Percentiles rank a stretch among this genome's conserved stretches.
Conservation (phyloP, 345 rosid genomes). For the Eucalyptus tenuipes region DNA sequence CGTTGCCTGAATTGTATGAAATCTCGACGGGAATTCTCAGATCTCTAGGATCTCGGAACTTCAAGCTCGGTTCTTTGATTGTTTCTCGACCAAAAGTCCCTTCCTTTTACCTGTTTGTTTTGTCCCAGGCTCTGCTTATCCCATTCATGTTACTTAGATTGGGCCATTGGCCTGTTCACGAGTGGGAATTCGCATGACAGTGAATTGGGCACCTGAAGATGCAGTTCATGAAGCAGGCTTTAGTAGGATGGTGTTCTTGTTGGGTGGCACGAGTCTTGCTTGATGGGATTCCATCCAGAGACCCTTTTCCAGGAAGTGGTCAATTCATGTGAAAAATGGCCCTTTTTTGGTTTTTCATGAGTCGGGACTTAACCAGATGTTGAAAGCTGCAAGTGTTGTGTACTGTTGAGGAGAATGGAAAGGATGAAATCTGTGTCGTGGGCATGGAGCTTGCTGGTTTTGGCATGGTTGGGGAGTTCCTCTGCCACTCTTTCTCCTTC, state of each 20-base stretch:
- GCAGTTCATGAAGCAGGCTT: neutral
- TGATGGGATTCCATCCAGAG: neutral
- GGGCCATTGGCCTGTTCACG: neutral
- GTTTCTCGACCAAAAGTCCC: neutral
- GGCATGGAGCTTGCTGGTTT: constrained; percentile 1
- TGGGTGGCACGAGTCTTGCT: neutral
- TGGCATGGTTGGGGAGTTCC: constrained; percentile 12
- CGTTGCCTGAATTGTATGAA: neutral
- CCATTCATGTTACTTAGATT: neutral
- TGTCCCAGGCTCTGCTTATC: neutral
- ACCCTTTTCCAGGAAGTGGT: neutral
- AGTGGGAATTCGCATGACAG: neutral
- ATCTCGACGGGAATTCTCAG: constrained; percentile 1
- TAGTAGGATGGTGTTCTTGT: neutral
- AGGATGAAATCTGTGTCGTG: neutral
- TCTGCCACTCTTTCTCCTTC: constrained; percentile 23
- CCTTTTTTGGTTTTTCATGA: neutral
- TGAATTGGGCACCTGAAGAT: neutral
- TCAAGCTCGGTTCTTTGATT: neutral
- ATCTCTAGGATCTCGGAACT: constrained; percentile 25
- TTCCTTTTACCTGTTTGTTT: neutral
- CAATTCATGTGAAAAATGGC: neutral
- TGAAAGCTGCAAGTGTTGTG: neutral
- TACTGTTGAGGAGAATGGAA: neutral
- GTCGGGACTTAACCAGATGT: neutral